Evolutionary conservation across 192 early-diverging fungal genomes (phyloP).

Genomic region (Linderina pennispora): DNA sequence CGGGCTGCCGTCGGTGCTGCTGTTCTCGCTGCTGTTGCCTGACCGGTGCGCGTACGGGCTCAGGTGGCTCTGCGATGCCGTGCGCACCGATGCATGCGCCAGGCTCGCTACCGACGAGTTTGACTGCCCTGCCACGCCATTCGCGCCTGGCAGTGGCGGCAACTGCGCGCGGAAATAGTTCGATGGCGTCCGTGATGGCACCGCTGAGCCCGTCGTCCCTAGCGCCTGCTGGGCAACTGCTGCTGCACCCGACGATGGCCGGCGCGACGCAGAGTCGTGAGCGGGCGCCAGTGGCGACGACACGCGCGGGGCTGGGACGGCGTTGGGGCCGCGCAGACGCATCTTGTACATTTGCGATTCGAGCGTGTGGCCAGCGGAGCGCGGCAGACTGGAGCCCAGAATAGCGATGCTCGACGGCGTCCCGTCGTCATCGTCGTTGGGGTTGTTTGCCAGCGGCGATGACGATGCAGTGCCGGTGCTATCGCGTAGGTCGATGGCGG

Average conservation of each 20-base stretch:
- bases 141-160: conserved; percentile 31
- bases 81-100: conserved; percentile 20
- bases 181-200: conserved; percentile 29
- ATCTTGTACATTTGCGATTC: conserved; percentile 44
- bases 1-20: not conserved
- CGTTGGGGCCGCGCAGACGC: conserved; percentile 34
- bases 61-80: conserved; percentile 8
- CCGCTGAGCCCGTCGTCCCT: conserved; percentile 1
- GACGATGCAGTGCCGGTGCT: not conserved
- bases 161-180: conserved; percentile 45
- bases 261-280: not conserved
- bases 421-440: conserved; percentile 10
- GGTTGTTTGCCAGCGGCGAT: conserved; percentile 4
- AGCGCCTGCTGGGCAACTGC: conserved; percentile 20
- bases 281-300: conserved; percentile 25
- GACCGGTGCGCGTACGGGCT: conserved; percentile 41
- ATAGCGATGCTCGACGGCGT: conserved; percentile 36
- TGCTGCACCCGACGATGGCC: not conserved
- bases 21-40: not conserved
- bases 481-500: conserved; percentile 5
- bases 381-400: conserved; percentile 42
- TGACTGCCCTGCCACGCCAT: conserved; percentile 13
- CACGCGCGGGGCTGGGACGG: conserved; percentile 17
- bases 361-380: conserved; percentile 29
- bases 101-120: conserved; percentile 37